Evolutionary conservation across 768 basidiomycete species (phyloP), one percentile per base, ranked within the genome.

Genomic region (Collybia sp.): DNA sequence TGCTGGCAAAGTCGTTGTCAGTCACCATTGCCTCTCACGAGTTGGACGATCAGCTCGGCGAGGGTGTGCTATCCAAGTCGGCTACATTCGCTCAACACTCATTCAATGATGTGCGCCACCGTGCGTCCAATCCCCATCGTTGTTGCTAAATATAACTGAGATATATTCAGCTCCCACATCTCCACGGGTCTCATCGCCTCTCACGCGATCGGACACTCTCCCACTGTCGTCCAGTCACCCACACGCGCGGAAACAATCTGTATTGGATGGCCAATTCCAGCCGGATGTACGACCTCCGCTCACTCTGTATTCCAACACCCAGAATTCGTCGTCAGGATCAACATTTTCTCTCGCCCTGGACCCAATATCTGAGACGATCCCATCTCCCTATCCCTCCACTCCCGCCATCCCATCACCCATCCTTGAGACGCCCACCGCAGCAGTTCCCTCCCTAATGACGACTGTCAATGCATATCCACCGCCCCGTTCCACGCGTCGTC

Each of bases 211-310:
- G 2, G 64, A 76, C 37, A 56, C 73, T 9, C 72, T 85, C 18
- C 66, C 76, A 5, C 65, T 84, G 0, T 67, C 77, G 1, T 67
- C 79, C 1, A 72, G 77, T 35, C 88, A 90, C 55, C 88, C 88
- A 0, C 88, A 90, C 50, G 88, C 85, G 0, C 79, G 88, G 30
- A 90, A 89, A 59, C 71, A 79, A 15, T 90, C 87, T 13, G 63
- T 87, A 3, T 47, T 80, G 10, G 82, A 85, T 53, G 78, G 76
- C 13, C 65, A 67, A 42, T 53, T 65, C 8, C 60, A 64, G 25
- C 57, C 66, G n/a, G 61, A 69, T 35, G 50, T 66, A 18, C 43
- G 66, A 30, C 59, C 70, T 12, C 44, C 63, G 16, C 58, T 68
- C 33, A 45, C 52, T 44, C 59, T 69, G 18, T 65, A 65, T 55